Base-by-base conservation (phyloP, 2,329 filamentous ascomycete genomes). In the Trichoderma harzianum region DNA sequence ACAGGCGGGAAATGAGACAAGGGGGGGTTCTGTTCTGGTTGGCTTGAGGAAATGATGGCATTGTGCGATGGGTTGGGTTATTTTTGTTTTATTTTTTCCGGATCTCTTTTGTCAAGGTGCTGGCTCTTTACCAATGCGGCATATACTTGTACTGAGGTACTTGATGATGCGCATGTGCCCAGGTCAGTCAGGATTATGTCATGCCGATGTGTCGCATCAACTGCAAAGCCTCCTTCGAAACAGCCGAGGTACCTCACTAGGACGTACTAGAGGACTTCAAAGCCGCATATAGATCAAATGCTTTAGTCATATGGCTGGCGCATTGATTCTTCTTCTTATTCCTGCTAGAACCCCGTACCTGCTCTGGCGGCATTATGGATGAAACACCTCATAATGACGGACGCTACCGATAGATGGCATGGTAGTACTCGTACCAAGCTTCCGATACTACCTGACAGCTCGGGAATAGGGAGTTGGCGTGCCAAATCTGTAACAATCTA, bases 1-100 rank as follows among this genome's bases (percentile, higher is more conserved):
- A 53, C 67, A 69, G 57, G 57, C 57, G 67, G 67, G 67, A 69
- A 69, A 69, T 69, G 67, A 69, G 57, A 62, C 67, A 47, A 69
- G 66, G 66, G 66, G 30, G 66, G 43, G 43, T 18, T 39, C 36
- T 36, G 34, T 16, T 39, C 16, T 39, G 36, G 55, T 18, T 53
- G 30, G 47, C 14, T 14, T 43, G 43, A 47, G 67, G 43, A 58
- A 53, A 62, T 34, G 57, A 62, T 53, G 64, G 34, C 53, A 57
- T 67, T 36, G 47, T 67, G 51, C 24, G 51, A 57, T 39, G 57
- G 30, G 30, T n/a, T 34, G 57, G 57, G 57, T 60, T 60, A 34
- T 39, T 43, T 21, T 30, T 43, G 6, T 32, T 32, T 30, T 6
- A 7, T 47, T n/a, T 18, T n/a, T 28, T 43, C 21, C 10, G 30